Evolutionary conservation across 2,329 filamentous ascomycete species (phyloP).

Genomic region (Sordariomycetes sp.): DNA sequence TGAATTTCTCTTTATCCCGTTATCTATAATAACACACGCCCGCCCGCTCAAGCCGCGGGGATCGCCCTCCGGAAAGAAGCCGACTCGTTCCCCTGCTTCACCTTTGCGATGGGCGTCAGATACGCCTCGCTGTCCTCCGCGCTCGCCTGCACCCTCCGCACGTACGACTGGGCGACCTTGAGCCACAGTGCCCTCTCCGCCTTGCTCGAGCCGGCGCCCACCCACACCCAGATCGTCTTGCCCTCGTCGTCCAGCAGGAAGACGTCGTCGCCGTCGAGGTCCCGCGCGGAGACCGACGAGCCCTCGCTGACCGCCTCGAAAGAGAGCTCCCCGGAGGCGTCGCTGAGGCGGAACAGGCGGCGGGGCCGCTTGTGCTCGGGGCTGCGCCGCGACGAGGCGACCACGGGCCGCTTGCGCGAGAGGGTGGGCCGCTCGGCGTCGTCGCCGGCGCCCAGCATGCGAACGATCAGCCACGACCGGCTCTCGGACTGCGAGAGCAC

Average conservation of each 20-base stretch:
- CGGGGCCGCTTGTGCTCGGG: constrained; percentile 13
- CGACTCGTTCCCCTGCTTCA: constrained; percentile 45
- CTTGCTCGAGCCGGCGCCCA: constrained; percentile 46
- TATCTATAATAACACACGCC: too few relatives aligned
- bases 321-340: constrained; percentile 43
- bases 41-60: too few relatives aligned
- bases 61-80: constrained; percentile 38
- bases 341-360: constrained; percentile 52
- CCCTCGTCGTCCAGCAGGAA: constrained; percentile 45
- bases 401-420: neutral
- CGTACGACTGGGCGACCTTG: constrained; percentile 44
- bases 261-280: constrained; percentile 49
- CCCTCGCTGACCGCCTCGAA: constrained; percentile 51
- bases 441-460: constrained; percentile 37
- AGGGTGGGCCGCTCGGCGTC: constrained; percentile 12
- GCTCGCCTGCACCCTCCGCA: constrained; percentile 19
- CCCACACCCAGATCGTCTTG: constrained; percentile 52
- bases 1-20: too few relatives aligned
- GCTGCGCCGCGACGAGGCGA: neutral
- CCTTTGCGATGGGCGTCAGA: constrained; percentile 36
- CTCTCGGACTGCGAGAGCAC: constrained; percentile 52
- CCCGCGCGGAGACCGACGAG: constrained; percentile 26
- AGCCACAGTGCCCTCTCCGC: constrained; percentile 52
- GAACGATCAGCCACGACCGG: constrained; percentile 41
- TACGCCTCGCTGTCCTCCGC: constrained; percentile 11